Evolutionary conservation across 2,329 filamentous ascomycete genomes (phyloP), one percentile per base, ranked within the genome.

Genomic region (Fusarium globosum): DNA sequence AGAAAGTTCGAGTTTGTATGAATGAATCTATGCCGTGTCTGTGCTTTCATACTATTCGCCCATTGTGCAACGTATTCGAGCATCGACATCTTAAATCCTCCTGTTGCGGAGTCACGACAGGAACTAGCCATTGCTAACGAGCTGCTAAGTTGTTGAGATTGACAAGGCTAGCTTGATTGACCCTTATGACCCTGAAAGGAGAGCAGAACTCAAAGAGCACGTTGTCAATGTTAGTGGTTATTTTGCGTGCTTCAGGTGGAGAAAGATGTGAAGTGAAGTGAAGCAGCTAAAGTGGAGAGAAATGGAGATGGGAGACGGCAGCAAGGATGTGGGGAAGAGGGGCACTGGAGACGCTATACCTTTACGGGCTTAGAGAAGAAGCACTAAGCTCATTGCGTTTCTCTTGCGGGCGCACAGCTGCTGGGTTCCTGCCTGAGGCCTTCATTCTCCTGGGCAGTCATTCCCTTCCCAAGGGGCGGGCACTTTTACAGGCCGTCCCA

Each of bases 241-340:
- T 71, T 65, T 73, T 73, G 70, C 70, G 61, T 71, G 66, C 67
- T 73, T 30, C 23, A 48, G 53, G 70, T 73, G 70, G 70, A 71
- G 70, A 57, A 71, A 55, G 35, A 28, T 42, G 51, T 42, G 39
- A 41, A 28, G 56, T 30, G 33, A 67, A 58, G 49, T 72, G 65
- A 72, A 72, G 70, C 56, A 73, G 46, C 57, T 46, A 49, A 60
- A 68, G 59, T 59, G 59, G 65, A 68, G 48, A 55, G 56, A 38
- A 26, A 68, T 68, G 53, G 65, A 61, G 61, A 66, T 30, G 45
- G 69, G 65, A 70, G 68, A 73, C 68, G 65, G 66, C 58, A 56
- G 35, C 58, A 70, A 55, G 62, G 71, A 45, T 65, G 42, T 72
- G 71, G 58, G 38, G 57, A 61, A 55, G 26, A 46, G 20, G 26